These are phyloP conservation scores for Myxozyma sirexii DNA, from an alignment of 805 yeast genomes.

Conservation along the genomic window DNA sequence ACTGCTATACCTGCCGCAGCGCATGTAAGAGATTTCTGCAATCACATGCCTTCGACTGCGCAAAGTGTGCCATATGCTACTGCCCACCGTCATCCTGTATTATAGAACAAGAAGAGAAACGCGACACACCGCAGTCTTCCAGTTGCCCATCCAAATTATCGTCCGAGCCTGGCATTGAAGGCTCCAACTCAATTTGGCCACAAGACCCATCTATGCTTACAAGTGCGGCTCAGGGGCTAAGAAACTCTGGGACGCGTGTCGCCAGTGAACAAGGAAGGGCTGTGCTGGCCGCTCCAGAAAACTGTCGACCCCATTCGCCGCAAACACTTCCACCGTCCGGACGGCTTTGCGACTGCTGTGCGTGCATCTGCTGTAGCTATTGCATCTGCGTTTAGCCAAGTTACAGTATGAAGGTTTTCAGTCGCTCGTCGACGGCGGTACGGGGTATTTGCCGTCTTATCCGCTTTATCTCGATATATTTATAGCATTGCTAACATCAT, in stretches of 20 bases:
- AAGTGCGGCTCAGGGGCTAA: neutral
- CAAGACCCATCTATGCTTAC: neutral
- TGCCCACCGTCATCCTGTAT: neutral
- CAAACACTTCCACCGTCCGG: too few relatives aligned
- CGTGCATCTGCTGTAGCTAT: too few relatives aligned
- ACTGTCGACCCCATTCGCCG: too few relatives aligned
- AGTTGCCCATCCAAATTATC: neutral
- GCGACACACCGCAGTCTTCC: neutral
- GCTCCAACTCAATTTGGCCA: neutral
- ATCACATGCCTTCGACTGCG: too few relatives aligned
- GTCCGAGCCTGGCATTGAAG: neutral
- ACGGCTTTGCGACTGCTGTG: too few relatives aligned
- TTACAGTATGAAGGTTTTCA: too few relatives aligned
- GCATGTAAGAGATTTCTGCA: too few relatives aligned
- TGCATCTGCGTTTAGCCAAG: too few relatives aligned
- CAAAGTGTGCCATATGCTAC: neutral
- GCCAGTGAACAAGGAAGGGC: neutral
- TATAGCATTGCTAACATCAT: neutral
- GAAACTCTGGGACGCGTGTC: neutral
- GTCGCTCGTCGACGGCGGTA: too few relatives aligned
- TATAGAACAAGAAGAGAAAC: neutral
- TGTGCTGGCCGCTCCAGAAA: too few relatives aligned
- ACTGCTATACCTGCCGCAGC: neutral
- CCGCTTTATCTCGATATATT: neutral
- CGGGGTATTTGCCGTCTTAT: neutral